These are phyloP conservation scores for Golubevia sp. DNA, from an alignment of 1,284 basidiomycete genomes.

Conservation along the genomic window DNA sequence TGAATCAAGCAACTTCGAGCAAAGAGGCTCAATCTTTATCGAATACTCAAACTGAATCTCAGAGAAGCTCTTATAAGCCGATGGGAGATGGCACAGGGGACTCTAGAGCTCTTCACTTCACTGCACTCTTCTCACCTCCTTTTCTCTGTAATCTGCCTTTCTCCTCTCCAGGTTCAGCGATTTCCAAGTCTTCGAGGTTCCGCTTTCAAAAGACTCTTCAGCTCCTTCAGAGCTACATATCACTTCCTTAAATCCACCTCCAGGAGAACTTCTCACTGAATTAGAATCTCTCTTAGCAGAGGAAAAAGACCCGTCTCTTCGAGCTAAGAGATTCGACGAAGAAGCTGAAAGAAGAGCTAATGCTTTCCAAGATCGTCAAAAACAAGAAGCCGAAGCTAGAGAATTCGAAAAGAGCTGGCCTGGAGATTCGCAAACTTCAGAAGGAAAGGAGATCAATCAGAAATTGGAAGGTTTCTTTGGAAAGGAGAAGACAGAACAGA, in stretches of 20 bases:
- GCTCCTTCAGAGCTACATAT: slow-evolving; percentile 13
- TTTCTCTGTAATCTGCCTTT: no score
- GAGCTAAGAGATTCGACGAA: neutral
- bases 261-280: slow-evolving; percentile 14
- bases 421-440: neutral
- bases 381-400: no score
- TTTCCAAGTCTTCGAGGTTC: slow-evolving; percentile 48
- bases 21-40: no score
- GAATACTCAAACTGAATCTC: no score
- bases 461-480: slow-evolving; percentile 3
- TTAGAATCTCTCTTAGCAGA: neutral
- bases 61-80: no score
- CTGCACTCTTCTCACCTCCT: no score
- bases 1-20: no score
- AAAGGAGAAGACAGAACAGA: neutral
- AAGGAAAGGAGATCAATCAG: slow-evolving; percentile 1
- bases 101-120: no score
- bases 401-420: neutral
- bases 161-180: slow-evolving; percentile 30
- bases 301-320: neutral
- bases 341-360: neutral
- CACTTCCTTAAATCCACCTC: slow-evolving; percentile 30
- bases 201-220: slow-evolving; percentile 11
- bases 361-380: no score
- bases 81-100: no score